Base-by-base conservation (phyloP, 345 rosid species). In the Citrus medica region DNA sequence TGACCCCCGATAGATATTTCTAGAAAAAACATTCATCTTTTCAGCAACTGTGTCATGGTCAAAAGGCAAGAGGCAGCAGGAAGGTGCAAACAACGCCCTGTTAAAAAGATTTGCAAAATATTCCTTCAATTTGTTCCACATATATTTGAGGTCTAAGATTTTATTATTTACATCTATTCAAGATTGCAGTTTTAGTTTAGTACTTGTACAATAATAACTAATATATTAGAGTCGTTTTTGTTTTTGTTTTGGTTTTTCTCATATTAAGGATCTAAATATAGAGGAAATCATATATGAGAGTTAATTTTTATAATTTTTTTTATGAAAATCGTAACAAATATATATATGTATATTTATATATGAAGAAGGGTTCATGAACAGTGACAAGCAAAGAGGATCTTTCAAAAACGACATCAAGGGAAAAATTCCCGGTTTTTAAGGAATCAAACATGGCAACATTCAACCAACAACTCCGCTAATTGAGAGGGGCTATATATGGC, bases 391-490 rank as follows among this genome's bases (percentile, higher is more conserved):
- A 28, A 48, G 8, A 42, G n/a, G 10, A 46, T 48, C 30, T 40
- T 70, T 8, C 24, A 66, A 63, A 70, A 64, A 42, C 75, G 69
- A 81, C 81, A 84, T 69, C 77, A 65, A 80, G 78, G 83, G 84
- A 86, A 78, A 38, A 56, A 82, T 85, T 82, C 75, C 89, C 89
- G 77, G 90, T 73, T 79, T 77, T 82, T 63, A 69, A 79, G 92
- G 87, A 89, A 82, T 83, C 83, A 88, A 87, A 89, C 88, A 83
- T 71, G 90, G 91, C 85, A 87, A 84, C 87, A 85, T 80, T 78
- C 76, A 84, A 76, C 79, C 87, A 88, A 89, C 93, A 73, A 86
- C 88, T 85, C 92, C 95, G 86, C 92, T 83, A 84, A 69, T 67
- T 62, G 33, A 32, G 70, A 65, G 61, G 77, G 27, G 25, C 35